Evolutionary conservation across 176 grass and related monocot species (phyloP).

Genomic region (Oryza nivara): DNA sequence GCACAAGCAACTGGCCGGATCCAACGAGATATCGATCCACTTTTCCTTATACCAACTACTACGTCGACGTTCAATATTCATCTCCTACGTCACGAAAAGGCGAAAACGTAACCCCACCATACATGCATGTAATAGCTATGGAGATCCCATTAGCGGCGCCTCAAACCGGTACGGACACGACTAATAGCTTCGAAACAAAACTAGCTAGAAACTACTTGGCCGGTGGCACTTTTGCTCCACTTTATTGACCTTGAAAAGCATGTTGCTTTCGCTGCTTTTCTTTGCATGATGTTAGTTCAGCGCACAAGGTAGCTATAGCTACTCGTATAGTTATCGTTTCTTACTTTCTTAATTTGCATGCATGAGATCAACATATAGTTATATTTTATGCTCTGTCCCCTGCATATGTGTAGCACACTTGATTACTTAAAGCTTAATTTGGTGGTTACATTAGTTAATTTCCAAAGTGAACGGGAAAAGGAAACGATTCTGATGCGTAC

Average conservation of each 20-base stretch:
- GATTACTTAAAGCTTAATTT: no score
- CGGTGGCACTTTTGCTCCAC: conserved; percentile 22
- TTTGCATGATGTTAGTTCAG: not conserved
- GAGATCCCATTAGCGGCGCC: conserved; percentile 31
- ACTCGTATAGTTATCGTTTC: no score
- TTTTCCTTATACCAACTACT: not conserved
- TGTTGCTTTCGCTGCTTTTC: conserved; percentile 14
- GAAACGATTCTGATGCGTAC: no score
- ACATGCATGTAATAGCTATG: not conserved
- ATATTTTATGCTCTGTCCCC: no score
- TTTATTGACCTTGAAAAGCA: conserved; percentile 29
- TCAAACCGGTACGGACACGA: not conserved
- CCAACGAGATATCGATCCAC: no score
- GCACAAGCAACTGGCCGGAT: no score
- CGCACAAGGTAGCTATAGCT: not conserved
- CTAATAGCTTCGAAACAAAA: not conserved
- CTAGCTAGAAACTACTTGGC: conserved; percentile 22
- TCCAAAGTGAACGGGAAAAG: no score
- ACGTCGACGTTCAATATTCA: not conserved
- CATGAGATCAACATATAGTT: no score
- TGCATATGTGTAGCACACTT: no score
- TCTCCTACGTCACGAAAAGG: not conserved
- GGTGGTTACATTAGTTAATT: no score
- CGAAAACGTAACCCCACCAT: not conserved
- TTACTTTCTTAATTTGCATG: no score